Evolutionary conservation across 2,329 filamentous ascomycete genomes (phyloP), one percentile per base, ranked within the genome.

Genomic region (Pleomassaria siparia): DNA sequence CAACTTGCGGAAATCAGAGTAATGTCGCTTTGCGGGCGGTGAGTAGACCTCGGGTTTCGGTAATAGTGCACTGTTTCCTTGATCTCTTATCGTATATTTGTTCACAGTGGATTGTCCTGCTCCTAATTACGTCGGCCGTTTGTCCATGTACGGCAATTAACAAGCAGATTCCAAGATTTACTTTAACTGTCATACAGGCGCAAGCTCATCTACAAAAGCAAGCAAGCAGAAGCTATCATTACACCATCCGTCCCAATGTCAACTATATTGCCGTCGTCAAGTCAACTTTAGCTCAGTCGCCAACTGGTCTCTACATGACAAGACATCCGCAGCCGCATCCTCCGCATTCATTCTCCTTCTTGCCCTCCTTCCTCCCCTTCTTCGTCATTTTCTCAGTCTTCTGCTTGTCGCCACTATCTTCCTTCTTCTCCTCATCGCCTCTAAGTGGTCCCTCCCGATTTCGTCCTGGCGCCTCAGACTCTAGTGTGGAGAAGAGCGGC

Each of bases 241-340:
- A 40, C 18, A 24, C 13, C 36, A 40, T 24, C 13, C 21, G 11
- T 40, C n/a, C 7, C 2, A n/a, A 24, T 21, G n/a, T 30, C 28
- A n/a, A 30, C 28, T 8, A 5, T 13, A 30, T 35, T 18, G 15
- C 6, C 32, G 16, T 35, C n/a, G 20, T 35, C 32, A 7, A 35
- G 35, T 22, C 20, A 10, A 18, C 18, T 20, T 22, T 13, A 2
- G 4, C 20, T 22, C 20, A 10, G 8, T 22, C 35, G 24, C n/a
- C 18, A 18, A 22, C 16, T 3, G n/a, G 3, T 13, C 11, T 37
- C 18, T 28, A 41, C 39, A 41, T 41, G 10, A 32, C 15, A 12
- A 18, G 15, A 24, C 40, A 43, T 33, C 40, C 40, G 35, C 40
- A 43, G 11, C 26, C 18, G 16, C 28, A 43, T 16, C 18, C 28